Evolutionary conservation across 257 asterid species (phyloP), one percentile per base, ranked within the genome.

Genomic region (Solanum lycopersicoides): DNA sequence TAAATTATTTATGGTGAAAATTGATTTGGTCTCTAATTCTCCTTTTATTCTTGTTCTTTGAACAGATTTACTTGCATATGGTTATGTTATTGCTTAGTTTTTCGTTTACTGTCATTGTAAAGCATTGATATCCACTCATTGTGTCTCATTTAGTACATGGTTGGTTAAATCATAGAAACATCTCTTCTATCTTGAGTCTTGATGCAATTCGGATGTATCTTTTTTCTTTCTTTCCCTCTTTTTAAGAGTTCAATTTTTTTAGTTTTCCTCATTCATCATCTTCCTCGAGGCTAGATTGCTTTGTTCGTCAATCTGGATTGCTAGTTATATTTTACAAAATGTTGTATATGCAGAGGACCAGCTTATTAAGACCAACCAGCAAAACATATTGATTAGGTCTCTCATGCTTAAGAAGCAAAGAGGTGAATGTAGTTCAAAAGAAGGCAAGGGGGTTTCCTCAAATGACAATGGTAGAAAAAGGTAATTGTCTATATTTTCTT

Each of bases 341-440:
- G 44, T 75, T 80, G 32, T 87, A 53, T 80, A 37, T 88, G 53
- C 95, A 92, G 98, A 88, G 87, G 89, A 92, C 88, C 99, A 96
- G 92, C 76, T 91, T 86, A 94, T 96, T 88, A 92, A 90, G 88
- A 95, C 98, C 80, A 92, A 95, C 92, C 96, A 93, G 86, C 91
- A 91, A 39, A 95, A 95, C 90, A 93, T 94, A 89, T 88, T 95
- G 89, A 93, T 95, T 86, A 91, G 98, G 90, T 94, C 98, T 84
- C 95, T 95, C 82, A 92, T 88, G 89, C 93, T 94, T 86, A 91
- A 92, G 91, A 94, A 94, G 82, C 98, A 93, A 83, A 95, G 90
- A 89, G 93, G 92, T 34, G 95, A 95, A 47, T 87, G 91, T 37
- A 53, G 89, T 89, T 82, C 95, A 56, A 94, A 92, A 88, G 95